A percentile compares a stretch with the other conserved stretches of the same genome.
phyloP scores from a whole-genome alignment of 345 rosid genomes.

The Acer campestre region DNA sequence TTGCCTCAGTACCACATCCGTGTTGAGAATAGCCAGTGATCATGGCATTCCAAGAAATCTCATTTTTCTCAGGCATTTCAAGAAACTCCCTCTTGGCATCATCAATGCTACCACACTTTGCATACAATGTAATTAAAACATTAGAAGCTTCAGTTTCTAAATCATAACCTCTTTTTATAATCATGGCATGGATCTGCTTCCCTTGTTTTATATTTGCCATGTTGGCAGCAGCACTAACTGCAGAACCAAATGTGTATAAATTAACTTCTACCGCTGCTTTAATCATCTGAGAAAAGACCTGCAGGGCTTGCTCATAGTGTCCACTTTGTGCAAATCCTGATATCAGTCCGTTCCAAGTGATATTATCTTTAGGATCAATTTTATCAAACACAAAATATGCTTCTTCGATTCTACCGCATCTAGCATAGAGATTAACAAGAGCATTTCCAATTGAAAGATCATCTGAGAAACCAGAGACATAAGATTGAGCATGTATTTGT shows the following conservation, averaged over 20 bases:
- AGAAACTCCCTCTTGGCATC: constrained; percentile 66
- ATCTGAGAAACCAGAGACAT: constrained; percentile 59
- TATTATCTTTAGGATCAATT: constrained; percentile 63
- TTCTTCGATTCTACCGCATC: constrained; percentile 71
- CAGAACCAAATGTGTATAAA: constrained; percentile 72
- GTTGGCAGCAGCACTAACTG: constrained; percentile 87
- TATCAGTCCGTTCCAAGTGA: constrained; percentile 86
- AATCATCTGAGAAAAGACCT: constrained; percentile 62
- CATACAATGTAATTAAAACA: constrained; percentile 74
- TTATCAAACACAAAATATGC: constrained; percentile 67
- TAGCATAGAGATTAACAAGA: constrained; percentile 75
- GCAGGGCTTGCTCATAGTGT: constrained; percentile 66
- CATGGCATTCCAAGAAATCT: constrained; percentile 90
- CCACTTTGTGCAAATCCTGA: constrained; percentile 86
- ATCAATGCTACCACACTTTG: constrained; percentile 76
- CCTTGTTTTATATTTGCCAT: constrained; percentile 77
- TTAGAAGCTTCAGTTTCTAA: constrained; percentile 78
- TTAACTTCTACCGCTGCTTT: constrained; percentile 52
- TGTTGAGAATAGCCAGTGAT: constrained; percentile 84
- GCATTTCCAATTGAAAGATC: constrained; percentile 79
- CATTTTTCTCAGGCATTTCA: constrained; percentile 69
- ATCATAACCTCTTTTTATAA: constrained; percentile 65
- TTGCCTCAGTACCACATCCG: constrained; percentile 70
- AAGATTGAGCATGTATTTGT: constrained; percentile 80
- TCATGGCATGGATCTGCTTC: constrained; percentile 71